phyloP scores from a whole-genome alignment of 176 grass and related monocot species.

The Aegilops tauschii region DNA sequence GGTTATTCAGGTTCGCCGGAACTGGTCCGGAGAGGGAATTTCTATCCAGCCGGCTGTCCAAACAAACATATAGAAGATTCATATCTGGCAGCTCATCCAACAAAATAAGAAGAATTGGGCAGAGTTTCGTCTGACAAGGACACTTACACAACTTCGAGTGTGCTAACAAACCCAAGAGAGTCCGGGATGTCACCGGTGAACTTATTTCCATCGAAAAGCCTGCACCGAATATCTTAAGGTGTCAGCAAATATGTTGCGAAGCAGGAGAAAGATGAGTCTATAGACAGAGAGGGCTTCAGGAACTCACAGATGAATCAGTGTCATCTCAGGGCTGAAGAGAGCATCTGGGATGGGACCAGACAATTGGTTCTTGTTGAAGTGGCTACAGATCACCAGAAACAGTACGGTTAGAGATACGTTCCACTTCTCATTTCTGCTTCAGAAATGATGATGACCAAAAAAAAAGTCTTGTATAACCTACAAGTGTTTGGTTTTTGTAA shows the following conservation, averaged over 20 bases:
- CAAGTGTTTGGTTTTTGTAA: conserved; percentile 79
- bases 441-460: background rate
- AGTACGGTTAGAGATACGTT: background rate
- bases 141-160: conserved; percentile 85
- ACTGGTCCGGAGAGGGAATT: conserved; percentile 65
- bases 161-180: conserved; percentile 65
- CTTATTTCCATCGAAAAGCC: conserved; percentile 86
- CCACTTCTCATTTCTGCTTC: background rate
- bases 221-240: conserved; percentile 25
- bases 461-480: conserved; percentile 40
- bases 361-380: conserved; percentile 91
- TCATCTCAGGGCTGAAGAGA: conserved; percentile 83
- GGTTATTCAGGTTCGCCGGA: conserved; percentile 69
- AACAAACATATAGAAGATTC: conserved; percentile 28
- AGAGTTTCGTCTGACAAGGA: background rate
- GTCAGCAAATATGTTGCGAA: background rate
- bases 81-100: background rate
- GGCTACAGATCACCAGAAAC: conserved; percentile 51
- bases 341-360: conserved; percentile 72
- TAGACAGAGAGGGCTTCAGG: background rate
- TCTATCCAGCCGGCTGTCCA: conserved; percentile 68
- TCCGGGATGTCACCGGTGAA: conserved; percentile 69
- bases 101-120: background rate
- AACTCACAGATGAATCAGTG: conserved; percentile 83
- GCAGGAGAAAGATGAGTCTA: background rate